Evolutionary conservation across 352 stramenopile genomes (phyloP), one percentile per base, ranked within the genome.

Genomic region (Pythium insidiosum): DNA sequence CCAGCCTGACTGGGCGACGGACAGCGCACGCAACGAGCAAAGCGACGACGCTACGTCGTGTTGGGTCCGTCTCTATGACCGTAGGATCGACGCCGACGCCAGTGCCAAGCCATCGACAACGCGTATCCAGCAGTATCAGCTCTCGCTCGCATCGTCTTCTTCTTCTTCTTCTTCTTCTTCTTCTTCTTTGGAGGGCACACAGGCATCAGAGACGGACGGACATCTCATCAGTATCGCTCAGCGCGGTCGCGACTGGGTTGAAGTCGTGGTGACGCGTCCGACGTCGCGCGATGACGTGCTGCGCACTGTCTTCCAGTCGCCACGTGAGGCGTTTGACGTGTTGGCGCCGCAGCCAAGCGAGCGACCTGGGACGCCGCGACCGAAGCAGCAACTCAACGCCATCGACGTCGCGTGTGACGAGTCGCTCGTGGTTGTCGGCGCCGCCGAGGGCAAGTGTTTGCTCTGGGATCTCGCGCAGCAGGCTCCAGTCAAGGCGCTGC

Each of bases 1-100:
- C 42, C 61, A 86, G 60, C 57, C 66, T 10, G 73, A 88, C 51
- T 88, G 76, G 76, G 39, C 68, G 38, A n/a, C n/a, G n/a, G n/a
- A n/a, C n/a, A n/a, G n/a, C n/a, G 34, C 31, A 6, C 29, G 58
- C 22, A 38, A 53, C 0, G 23, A 23, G 4, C 46, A 54, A 7
- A 36, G 47, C 16, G 22, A 35, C 5, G 19, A 12, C 1, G 26
- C 24, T 6, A 15, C 28, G 28, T 9, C 9, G 9, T 33, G 28
- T 15, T 33, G 28, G 28, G 9, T 33, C 9, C 28, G 28, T 9
- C 9, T 33, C 28, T 15, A 13, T 15, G 28, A 33, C 9, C 28
- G 28, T 15, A 9, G 28, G 9, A 15, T 33, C 15, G 28, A 33
- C 9, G 28, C 9, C 28, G 28, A 33, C 28, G 15, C 28, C 9